Percentiles rank a stretch among this genome's conserved stretches.
These are phyloP conservation scores for Nakaseomyces glabratus DNA, from an alignment of 1,139 yeast genomes.

Conservation along the genomic window DNA sequence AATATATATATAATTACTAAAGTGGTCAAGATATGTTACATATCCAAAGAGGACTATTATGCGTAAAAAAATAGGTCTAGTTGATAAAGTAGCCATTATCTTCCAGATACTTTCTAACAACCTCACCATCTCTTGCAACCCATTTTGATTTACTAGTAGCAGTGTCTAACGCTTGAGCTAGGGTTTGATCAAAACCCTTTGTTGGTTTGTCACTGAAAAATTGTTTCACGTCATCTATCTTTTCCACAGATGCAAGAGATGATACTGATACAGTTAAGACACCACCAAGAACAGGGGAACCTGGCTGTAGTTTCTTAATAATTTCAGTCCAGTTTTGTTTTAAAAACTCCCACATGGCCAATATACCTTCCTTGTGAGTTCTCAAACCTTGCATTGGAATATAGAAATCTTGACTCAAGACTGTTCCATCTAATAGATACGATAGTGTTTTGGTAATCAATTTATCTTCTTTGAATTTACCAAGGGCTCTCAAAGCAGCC, in stretches of 20 bases:
- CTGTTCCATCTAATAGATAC: constrained; percentile 55
- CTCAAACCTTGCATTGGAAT: constrained; percentile 69
- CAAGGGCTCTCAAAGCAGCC: constrained; percentile 66
- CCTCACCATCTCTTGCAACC: constrained; percentile 53
- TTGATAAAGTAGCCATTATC: constrained; percentile 33
- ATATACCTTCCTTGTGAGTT: constrained; percentile 50
- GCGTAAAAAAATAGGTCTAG: no score
- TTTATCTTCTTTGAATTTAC: constrained; percentile 52
- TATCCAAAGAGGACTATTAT: no score
- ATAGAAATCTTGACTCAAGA: constrained; percentile 76
- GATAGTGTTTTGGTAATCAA: constrained; percentile 54
- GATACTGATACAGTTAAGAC: constrained; percentile 55
- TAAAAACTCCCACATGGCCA: constrained; percentile 70
- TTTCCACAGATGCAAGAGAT: constrained; percentile 56
- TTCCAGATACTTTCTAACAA: constrained; percentile 46
- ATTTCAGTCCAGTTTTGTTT: constrained; percentile 65
- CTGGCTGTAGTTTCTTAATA: constrained; percentile 64
- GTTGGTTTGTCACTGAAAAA: constrained; percentile 57
- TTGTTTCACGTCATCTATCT: constrained; percentile 45
- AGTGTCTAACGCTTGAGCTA: constrained; percentile 64
- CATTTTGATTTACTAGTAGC: constrained; percentile 54
- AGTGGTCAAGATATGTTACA: no score
- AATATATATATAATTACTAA: no score
- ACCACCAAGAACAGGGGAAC: constrained; percentile 66
- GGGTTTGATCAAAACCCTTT: constrained; percentile 64